These are phyloP conservation scores for Eustoma russellianum DNA, from an alignment of 257 asterid species.

Conservation along the genomic window DNA sequence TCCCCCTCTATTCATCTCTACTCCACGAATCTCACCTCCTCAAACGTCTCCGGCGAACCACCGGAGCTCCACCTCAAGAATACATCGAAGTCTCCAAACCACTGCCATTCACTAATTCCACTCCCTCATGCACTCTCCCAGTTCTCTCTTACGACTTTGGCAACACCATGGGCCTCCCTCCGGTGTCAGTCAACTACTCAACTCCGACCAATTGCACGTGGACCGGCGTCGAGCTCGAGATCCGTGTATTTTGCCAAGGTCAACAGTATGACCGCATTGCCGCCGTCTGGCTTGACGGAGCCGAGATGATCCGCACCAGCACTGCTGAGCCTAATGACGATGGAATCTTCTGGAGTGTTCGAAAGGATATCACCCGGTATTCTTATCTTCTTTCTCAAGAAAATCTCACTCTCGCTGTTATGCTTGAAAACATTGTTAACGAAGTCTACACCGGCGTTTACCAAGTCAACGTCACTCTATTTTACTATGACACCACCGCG, in stretches of 20 bases:
- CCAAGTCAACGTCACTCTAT: constrained; percentile 44
- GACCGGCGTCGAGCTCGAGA: constrained; percentile 48
- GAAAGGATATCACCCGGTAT: constrained; percentile 65
- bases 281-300: constrained; percentile 77
- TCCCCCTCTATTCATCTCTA: constrained; percentile 11
- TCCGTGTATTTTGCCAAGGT: constrained; percentile 56
- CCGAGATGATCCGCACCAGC: constrained; percentile 81
- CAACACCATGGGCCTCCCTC: constrained; percentile 61
- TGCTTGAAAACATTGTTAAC: constrained; percentile 72
- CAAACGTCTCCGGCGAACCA: constrained; percentile 12
- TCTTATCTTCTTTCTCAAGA: constrained; percentile 41
- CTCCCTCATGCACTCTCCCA: constrained; percentile 52
- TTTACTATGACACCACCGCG: constrained; percentile 29
- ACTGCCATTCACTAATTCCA: constrained; percentile 32
- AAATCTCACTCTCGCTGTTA: constrained; percentile 49
- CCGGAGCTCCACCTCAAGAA: constrained; percentile 21
- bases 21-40: constrained; percentile 25
- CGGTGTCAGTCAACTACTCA: constrained; percentile 39
- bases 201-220: constrained; percentile 60
- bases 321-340: constrained; percentile 60
- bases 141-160: constrained; percentile 47
- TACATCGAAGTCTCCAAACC: constrained; percentile 49
- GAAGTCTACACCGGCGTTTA: constrained; percentile 53
- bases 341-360: constrained; percentile 58
- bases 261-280: constrained; percentile 78